Base-by-base conservation (phyloP, 2,329 filamentous ascomycete genomes). In the Colletotrichum acutatum region DNA sequence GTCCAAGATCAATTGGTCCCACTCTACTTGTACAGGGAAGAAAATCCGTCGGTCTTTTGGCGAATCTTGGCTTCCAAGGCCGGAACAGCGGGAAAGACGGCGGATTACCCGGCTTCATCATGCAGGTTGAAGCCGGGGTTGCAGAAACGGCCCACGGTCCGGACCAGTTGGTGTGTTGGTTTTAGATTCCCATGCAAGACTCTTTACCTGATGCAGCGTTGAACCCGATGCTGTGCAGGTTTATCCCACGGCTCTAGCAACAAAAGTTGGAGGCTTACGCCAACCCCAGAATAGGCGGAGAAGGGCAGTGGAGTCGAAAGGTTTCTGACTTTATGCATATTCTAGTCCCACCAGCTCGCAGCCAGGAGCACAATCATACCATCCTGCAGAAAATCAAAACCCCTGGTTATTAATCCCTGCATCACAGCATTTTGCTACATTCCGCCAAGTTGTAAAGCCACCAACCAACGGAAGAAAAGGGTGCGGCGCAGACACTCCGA, bases 41-140 rank as follows among this genome's bases (percentile, higher is more conserved):
- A 16, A 37, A 19, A 9, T 22, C 24, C 26, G 16, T 24, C 26
- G 9, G n/a, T 9, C 54, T 37, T 54, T 59, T 59, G 11, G 34
- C 32, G 34, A 52, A 46, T 14, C 54, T 59, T 66, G 63, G 63
- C 7, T 14, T 42, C 32, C 52, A 32, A 42, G 52, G 14, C 54
- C 56, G 42, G 57, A 42, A 30, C n/a, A 12, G 42, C 57, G 56
- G 42, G 54, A 61, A 14, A 56, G 57, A 22, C 57, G 65, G 57
- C 54, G 65, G 37, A 46, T 46, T 26, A 19, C 26, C 32, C 9
- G 12, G 56, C 30, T 28, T 67, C n/a, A 56, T 67, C 28, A 60
- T 67, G 57, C 46, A 68, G 57, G 24, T 37, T 28, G 32, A 53
- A 24, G 42, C 56, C 57, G 65, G 65, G 57, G 59, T 68, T 42